Base-by-base conservation (phyloP, 768 basidiomycete species). In the Boletus sensibilis region DNA sequence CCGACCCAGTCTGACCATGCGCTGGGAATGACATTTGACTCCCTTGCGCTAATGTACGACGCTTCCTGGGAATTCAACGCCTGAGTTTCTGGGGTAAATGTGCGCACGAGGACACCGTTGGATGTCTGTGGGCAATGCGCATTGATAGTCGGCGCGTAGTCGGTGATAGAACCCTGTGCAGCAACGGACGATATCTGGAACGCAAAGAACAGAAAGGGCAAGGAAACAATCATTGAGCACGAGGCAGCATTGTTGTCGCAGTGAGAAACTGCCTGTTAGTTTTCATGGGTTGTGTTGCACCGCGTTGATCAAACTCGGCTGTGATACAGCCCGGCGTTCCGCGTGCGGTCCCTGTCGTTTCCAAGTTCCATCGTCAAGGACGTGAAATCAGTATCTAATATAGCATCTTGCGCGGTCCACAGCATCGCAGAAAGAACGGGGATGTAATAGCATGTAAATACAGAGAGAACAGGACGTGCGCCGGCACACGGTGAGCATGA, bases 1-100 rank as follows among this genome's bases (percentile, higher is more conserved):
- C 81, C 81, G 42, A 88, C 56, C 85, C 87, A 89, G 33, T 76
- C 73, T 7, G 67, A 69, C 85, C 86, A 88, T 9, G 82, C 82
- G 25, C 63, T 61, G 0, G 78, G 75, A 3, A 83, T 64, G 49
- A 77, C 72, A 10, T 65, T 68, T 4, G 74, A 63, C 20, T 76
- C 66, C 10, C 86, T 78, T 5, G 71, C 64, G 10, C 64, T 34
- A 35, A 87, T 66, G 61, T 86, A 88, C 0, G 71, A 70, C 0
- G 49, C 50, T 63, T 88, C 87, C 18, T 66, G 63, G 4, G 80
- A 68, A 60, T 84, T 75, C 6, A 88, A 64, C 1, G 75, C 62
- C 66, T 85, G 86, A 23, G 74, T 80, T 46, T 77, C 65, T 0
- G 83, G 78, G 3, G 79, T 72, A 61, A 82, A 81, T 12, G 72